Conservation (phyloP, 306 rosid species). For the Medicago ruthenica region DNA sequence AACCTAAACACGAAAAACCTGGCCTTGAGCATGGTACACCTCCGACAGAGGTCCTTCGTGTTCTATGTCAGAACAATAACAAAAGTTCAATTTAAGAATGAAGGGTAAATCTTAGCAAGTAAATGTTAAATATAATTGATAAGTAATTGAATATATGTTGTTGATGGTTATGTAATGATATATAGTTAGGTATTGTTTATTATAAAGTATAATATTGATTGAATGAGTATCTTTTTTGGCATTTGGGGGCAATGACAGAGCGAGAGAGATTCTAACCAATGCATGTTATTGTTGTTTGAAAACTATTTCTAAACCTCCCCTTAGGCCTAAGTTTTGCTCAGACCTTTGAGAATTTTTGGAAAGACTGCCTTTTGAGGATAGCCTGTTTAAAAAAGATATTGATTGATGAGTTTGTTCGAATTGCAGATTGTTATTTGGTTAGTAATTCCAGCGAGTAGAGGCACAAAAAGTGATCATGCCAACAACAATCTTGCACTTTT, state of each 20-base stretch:
- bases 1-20: too few relatives aligned
- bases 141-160: background rate
- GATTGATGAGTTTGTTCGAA: background rate
- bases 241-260: background rate
- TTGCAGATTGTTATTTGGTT: slow-evolving; percentile 85
- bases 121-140: background rate
- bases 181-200: background rate
- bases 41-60: too few relatives aligned
- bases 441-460: slow-evolving; percentile 64
- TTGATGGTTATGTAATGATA: background rate
- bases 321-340: background rate
- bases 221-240: background rate
- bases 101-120: background rate
- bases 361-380: background rate
- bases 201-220: background rate
- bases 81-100: background rate
- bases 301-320: background rate
- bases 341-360: background rate
- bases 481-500: slow-evolving; percentile 84
- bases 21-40: too few relatives aligned
- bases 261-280: background rate
- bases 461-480: slow-evolving; percentile 65
- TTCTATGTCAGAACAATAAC: background rate
- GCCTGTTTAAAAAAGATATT: background rate
- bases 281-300: background rate